Percentiles rank a stretch among this genome's conserved stretches.
Conservation (phyloP, 345 rosid genomes). For the Melaleuca quinquenervia region DNA sequence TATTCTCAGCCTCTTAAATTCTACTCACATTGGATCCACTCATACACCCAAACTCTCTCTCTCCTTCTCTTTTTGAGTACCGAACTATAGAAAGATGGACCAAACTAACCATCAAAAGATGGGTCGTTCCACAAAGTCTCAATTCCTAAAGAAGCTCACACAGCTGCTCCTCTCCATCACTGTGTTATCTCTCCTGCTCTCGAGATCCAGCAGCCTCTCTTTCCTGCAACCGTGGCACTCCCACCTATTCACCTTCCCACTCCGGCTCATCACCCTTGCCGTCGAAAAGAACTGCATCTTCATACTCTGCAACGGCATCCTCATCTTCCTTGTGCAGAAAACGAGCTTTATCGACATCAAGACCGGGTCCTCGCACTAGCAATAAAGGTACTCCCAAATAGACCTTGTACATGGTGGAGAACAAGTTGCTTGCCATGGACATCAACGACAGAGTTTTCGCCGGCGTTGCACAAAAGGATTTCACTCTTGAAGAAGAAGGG, state of each 20-base stretch:
- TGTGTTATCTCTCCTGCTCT: constrained; percentile 34
- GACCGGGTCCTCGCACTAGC: constrained; percentile 3
- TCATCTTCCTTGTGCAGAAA: constrained; percentile 51
- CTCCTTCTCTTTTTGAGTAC: not conserved
- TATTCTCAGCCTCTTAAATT: not conserved
- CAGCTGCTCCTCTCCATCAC: constrained; percentile 42
- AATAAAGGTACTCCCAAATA: not conserved
- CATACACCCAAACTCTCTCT: not conserved
- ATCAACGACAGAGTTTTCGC: not conserved
- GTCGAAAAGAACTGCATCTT: constrained; percentile 64
- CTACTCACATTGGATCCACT: not conserved
- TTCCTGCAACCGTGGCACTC: constrained; percentile 15
- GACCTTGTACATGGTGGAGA: not conserved
- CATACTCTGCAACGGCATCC: constrained; percentile 72
- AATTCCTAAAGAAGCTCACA: constrained; percentile 26
- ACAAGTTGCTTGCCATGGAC: not conserved
- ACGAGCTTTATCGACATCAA: constrained; percentile 23
- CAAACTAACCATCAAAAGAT: not conserved
- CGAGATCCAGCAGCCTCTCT: constrained; percentile 9
- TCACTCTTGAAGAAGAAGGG: not conserved
- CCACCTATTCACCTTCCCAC: constrained; percentile 25
- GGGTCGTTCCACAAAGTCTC: constrained; percentile 12
- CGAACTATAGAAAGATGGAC: constrained; percentile 16
- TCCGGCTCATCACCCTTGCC: constrained; percentile 34
- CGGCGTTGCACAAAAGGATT: not conserved